phyloP scores from a whole-genome alignment of 2,329 filamentous ascomycete genomes.

The Epichloe gansuensis region DNA sequence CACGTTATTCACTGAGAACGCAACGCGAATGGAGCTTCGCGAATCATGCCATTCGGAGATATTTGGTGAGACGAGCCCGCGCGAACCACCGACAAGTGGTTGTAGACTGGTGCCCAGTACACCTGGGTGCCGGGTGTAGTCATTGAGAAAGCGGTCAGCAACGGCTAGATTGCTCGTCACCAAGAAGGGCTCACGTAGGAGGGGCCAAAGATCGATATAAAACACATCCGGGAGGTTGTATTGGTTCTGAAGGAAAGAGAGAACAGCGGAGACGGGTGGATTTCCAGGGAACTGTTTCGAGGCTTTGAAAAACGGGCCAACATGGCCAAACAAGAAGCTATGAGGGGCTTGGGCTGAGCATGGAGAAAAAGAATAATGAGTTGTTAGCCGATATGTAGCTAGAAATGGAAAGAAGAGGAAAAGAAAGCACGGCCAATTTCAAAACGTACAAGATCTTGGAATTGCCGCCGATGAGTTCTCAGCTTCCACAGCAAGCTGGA shows the following conservation, averaged over 20 bases:
- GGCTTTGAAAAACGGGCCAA: background rate
- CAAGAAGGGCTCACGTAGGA: background rate
- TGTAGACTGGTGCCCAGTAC: background rate
- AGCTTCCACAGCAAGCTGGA: background rate
- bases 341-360: slow-evolving; percentile 2
- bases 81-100: background rate
- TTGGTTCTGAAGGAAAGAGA: background rate
- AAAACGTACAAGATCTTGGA: background rate
- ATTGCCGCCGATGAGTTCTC: background rate
- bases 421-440: background rate
- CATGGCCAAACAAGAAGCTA: background rate
- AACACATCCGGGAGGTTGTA: slow-evolving; percentile 1
- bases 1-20: slow-evolving; percentile 1
- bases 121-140: background rate
- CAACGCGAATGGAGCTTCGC: background rate
- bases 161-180: background rate
- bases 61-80: background rate
- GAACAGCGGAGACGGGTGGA: background rate
- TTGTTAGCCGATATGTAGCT: background rate
- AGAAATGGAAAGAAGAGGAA: background rate
- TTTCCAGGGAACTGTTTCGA: background rate
- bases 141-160: slow-evolving; percentile 1
- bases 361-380: background rate
- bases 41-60: slow-evolving; percentile 2
- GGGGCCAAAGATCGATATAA: slow-evolving; percentile 1